Conservation (phyloP, 1,284 basidiomycete species). For the Heterobasidion occidentale region DNA sequence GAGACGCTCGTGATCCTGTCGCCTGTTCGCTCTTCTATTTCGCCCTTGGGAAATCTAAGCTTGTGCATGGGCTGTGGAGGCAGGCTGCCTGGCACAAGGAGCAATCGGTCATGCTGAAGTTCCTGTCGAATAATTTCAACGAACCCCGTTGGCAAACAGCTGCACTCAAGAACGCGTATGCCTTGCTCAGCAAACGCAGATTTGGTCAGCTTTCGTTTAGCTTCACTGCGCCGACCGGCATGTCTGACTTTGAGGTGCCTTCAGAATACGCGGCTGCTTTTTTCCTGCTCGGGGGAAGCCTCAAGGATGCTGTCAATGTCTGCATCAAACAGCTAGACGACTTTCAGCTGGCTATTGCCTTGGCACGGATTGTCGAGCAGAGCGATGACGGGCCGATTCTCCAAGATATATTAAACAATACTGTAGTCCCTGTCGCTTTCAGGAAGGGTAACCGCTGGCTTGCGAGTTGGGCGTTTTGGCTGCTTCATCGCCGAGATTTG, state of each 20-base stretch:
- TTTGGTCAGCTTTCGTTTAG: constrained; percentile 55
- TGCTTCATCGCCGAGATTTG: constrained; percentile 77
- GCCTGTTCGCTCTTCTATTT: constrained; percentile 91
- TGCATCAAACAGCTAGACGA: constrained; percentile 86
- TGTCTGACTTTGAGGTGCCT: not conserved
- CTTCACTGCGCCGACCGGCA: not conserved
- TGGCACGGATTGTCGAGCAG: constrained; percentile 80
- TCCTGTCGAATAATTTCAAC: constrained; percentile 87
- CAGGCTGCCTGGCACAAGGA: constrained; percentile 94
- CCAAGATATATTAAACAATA: constrained; percentile 58
- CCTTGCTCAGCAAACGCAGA: constrained; percentile 85
- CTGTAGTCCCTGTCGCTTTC: constrained; percentile 81
- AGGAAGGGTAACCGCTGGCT: constrained; percentile 86
- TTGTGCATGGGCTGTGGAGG: constrained; percentile 92
- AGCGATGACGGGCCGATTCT: constrained; percentile 79
- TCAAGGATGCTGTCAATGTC: constrained; percentile 90
- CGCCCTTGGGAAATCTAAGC: constrained; percentile 84
- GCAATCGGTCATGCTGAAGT: constrained; percentile 85
- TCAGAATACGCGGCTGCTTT: constrained; percentile 95
- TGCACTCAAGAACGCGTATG: constrained; percentile 95
- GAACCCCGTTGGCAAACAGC: constrained; percentile 86
- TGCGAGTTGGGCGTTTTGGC: constrained; percentile 97
- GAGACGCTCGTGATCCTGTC: constrained; percentile 83
- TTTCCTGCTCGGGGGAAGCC: constrained; percentile 85
- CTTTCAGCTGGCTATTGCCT: constrained; percentile 82